Conservation (phyloP, 2,329 filamentous ascomycete species). For the Cladophialophora immunda region DNA sequence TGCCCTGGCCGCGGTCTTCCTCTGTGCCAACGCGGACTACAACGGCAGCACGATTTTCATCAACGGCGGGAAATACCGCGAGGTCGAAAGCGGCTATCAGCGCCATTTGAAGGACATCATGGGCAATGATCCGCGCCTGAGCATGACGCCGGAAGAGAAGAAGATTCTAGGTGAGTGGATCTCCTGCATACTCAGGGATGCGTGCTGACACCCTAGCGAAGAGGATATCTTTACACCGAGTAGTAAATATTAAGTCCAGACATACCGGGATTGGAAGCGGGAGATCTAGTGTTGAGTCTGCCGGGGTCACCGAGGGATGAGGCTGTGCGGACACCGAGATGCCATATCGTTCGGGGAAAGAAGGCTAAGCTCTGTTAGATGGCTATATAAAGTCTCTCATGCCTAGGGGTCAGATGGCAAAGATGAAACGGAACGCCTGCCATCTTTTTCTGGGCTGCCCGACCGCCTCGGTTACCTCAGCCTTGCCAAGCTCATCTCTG, state of each 20-base stretch:
- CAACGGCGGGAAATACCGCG: not conserved
- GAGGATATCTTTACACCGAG: conserved; percentile 3
- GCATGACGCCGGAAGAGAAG: not conserved
- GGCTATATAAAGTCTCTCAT: too few relatives aligned
- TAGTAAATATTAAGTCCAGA: not conserved
- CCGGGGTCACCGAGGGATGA: not conserved
- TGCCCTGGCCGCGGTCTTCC: not conserved
- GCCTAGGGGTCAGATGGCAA: too few relatives aligned
- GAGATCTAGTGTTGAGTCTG: not conserved
- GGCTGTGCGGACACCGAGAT: not conserved
- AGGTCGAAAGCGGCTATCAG: not conserved
- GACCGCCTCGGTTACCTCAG: too few relatives aligned
- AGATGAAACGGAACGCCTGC: too few relatives aligned
- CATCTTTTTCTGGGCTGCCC: too few relatives aligned
- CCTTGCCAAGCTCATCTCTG: too few relatives aligned
- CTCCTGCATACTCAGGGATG: not conserved
- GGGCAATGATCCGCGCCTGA: not conserved
- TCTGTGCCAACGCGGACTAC: not conserved
- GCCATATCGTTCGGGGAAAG: too few relatives aligned
- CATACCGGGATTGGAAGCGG: not conserved
- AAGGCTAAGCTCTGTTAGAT: too few relatives aligned
- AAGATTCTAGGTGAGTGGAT: conserved; percentile 1
- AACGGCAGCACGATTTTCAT: conserved; percentile 1
- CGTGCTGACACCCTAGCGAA: not conserved
- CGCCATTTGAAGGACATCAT: conserved; percentile 5